phyloP scores from a whole-genome alignment of 148 eudicot genomes.

The Pouteria glomerata region DNA sequence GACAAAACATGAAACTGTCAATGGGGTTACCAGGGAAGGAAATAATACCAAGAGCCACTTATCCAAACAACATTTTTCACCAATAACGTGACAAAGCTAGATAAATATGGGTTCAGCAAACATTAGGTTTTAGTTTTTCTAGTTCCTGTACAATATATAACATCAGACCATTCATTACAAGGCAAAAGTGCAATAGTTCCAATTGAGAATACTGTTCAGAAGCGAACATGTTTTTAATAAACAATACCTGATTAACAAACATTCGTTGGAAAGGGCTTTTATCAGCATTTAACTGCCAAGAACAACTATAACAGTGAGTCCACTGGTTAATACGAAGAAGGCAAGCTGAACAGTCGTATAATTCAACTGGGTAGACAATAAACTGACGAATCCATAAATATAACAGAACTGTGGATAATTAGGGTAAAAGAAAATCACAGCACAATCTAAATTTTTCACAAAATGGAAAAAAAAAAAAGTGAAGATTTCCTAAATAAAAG shows the following conservation, averaged over 20 bases:
- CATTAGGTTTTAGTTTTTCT: not conserved
- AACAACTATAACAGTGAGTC: constrained; percentile 12
- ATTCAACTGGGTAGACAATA: not conserved
- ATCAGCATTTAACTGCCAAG: constrained; percentile 87
- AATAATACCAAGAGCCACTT: not conserved
- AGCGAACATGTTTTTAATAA: not conserved
- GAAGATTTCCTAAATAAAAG: not conserved
- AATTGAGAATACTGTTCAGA: not conserved
- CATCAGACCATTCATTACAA: not conserved
- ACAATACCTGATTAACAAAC: constrained; percentile 89
- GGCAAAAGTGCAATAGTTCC: not conserved
- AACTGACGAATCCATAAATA: not conserved
- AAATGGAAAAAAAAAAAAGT: not conserved
- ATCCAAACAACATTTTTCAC: not conserved
- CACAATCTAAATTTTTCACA: not conserved
- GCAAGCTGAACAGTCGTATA: not conserved
- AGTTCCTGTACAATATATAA: not conserved
- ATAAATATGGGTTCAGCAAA: not conserved
- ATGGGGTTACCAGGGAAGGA: not conserved
- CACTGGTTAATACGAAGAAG: constrained; percentile 4
- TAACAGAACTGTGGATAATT: not conserved
- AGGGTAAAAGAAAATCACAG: not conserved
- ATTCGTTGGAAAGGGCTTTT: constrained; percentile 97
- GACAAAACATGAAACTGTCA: not conserved
- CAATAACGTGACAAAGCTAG: not conserved